phyloP scores from a whole-genome alignment of 805 yeast genomes.

The Yamadazyma insecticola region DNA sequence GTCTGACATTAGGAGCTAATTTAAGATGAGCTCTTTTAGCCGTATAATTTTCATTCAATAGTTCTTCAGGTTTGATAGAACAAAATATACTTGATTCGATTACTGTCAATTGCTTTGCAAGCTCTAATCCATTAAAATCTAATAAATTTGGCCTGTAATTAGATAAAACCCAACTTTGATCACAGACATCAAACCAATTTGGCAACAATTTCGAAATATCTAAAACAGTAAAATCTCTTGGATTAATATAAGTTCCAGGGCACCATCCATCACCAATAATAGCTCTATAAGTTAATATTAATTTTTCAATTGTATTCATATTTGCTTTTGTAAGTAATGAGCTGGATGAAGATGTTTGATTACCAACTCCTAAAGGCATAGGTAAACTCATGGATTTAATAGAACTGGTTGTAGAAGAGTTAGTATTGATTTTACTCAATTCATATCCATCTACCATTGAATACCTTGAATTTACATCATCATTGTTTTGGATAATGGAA shows the following conservation, averaged over 20 bases:
- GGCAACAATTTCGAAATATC: constrained; percentile 33
- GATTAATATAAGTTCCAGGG: constrained; percentile 20
- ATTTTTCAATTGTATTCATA: constrained; percentile 41
- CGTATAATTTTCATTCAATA: constrained; percentile 60
- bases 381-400: constrained; percentile 38
- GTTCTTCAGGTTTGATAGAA: constrained; percentile 58
- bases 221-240: constrained; percentile 26
- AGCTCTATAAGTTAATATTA: constrained; percentile 50
- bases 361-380: constrained; percentile 40
- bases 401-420: constrained; percentile 39
- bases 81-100: constrained; percentile 67
- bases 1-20: constrained; percentile 59
- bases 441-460: constrained; percentile 58
- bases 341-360: constrained; percentile 35
- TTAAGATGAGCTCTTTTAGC: constrained; percentile 55
- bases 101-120: constrained; percentile 72
- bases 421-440: constrained; percentile 46
- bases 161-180: constrained; percentile 54
- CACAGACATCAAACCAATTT: constrained; percentile 48
- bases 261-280: constrained; percentile 50
- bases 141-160: constrained; percentile 49
- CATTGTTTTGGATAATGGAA: constrained; percentile 21
- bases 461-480: constrained; percentile 27
- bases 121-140: constrained; percentile 64
- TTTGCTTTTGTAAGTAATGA: constrained; percentile 38